Percentiles rank a stretch among this genome's conserved stretches.
Conservation (phyloP, 805 yeast genomes). For the Cyberlindnera galapagoensis region DNA sequence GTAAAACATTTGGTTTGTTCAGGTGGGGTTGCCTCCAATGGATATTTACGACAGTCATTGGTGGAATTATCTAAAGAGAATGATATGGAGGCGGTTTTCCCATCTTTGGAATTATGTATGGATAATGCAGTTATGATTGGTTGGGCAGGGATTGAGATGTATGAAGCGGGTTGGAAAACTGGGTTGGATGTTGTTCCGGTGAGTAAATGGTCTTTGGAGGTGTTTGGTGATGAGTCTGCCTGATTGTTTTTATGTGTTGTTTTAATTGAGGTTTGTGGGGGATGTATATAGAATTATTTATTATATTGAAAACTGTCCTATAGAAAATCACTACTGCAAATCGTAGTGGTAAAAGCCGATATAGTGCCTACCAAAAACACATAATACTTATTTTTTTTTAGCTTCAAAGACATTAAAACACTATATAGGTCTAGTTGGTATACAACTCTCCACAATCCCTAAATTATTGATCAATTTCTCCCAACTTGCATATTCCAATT, state of each 20-base stretch:
- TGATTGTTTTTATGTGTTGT: too few species aligned
- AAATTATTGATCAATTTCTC: slow-evolving; percentile 43
- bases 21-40: slow-evolving; percentile 92
- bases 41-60: slow-evolving; percentile 44
- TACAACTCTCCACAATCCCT: slow-evolving; percentile 48
- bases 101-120: slow-evolving; percentile 70
- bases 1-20: slow-evolving; percentile 66
- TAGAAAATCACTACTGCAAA: too few species aligned
- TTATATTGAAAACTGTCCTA: too few species aligned
- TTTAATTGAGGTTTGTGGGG: too few species aligned
- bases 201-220: slow-evolving; percentile 76
- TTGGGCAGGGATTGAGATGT: slow-evolving; percentile 90
- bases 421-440: slow-evolving; percentile 40
- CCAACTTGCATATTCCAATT: slow-evolving; percentile 67
- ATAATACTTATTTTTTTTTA: too few species aligned
- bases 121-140: slow-evolving; percentile 98
- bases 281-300: too few species aligned
- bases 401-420: too few species aligned
- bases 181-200: slow-evolving; percentile 54
- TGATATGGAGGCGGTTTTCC: slow-evolving; percentile 48
- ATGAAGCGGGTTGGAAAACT: slow-evolving; percentile 44
- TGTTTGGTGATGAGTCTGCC: too few species aligned
- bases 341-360: too few species aligned
- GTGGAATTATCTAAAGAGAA: slow-evolving; percentile 27
- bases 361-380: too few species aligned